Percentiles rank a stretch among this genome's conserved stretches.
Evolutionary conservation across 495 filamentous ascomycete genomes (phyloP).

Genomic region (Penicillium verhagenii): DNA sequence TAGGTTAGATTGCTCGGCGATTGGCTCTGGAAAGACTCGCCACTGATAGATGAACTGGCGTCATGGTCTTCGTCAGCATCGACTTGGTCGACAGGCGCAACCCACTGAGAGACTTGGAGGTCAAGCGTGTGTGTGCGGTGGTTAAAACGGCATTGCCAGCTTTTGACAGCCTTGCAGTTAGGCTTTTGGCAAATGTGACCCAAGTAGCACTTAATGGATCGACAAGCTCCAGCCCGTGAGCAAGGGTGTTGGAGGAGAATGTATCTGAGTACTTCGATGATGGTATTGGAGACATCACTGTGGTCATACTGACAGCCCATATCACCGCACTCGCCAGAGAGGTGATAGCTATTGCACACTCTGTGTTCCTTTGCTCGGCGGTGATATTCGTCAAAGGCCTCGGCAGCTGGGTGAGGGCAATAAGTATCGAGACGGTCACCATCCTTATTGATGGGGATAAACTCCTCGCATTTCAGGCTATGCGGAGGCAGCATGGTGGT

Average conservation of each 20-base stretch:
- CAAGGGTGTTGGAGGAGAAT: conserved; percentile 42
- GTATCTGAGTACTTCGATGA: conserved; percentile 35
- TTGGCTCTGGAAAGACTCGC: conserved; percentile 15
- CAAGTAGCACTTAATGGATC: conserved; percentile 41
- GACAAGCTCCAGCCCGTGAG: conserved; percentile 30
- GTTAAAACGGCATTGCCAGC: conserved; percentile 37
- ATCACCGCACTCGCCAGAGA: conserved; percentile 38
- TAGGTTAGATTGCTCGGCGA: conserved; percentile 7
- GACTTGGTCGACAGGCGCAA: conserved; percentile 17
- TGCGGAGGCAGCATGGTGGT: conserved; percentile 22
- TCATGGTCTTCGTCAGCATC: conserved; percentile 18
- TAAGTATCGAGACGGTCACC: conserved; percentile 44
- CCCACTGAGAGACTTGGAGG: conserved; percentile 29
- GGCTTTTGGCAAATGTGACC: conserved; percentile 48
- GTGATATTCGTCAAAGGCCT: conserved; percentile 33
- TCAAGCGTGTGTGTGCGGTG: conserved; percentile 32
- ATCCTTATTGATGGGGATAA: conserved; percentile 44
- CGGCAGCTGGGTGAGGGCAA: conserved; percentile 21
- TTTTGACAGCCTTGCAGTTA: conserved; percentile 36
- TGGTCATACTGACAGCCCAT: conserved; percentile 40
- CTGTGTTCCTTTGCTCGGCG: conserved; percentile 33
- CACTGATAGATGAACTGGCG: conserved; percentile 23
- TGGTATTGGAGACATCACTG: conserved; percentile 30
- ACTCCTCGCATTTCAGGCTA: conserved; percentile 26
- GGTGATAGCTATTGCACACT: conserved; percentile 46